These are phyloP conservation scores for Bathelium albidoporum DNA, from an alignment of 495 filamentous ascomycete genomes.

Conservation along the genomic window DNA sequence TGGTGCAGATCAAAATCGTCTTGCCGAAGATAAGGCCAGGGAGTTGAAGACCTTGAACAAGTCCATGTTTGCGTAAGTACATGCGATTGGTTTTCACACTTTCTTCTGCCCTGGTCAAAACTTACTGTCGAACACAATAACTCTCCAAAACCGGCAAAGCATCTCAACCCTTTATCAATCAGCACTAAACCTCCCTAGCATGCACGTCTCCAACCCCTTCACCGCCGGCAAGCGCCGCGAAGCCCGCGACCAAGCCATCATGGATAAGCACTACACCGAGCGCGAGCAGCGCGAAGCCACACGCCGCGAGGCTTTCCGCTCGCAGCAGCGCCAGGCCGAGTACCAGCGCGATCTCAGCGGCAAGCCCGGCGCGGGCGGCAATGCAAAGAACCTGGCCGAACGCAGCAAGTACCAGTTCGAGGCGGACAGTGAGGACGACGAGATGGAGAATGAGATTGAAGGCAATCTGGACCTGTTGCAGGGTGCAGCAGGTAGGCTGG, in stretches of 20 bases:
- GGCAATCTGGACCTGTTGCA: constrained; percentile 29
- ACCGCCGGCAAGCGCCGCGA: constrained; percentile 46
- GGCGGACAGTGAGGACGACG: constrained; percentile 65
- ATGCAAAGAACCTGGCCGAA: constrained; percentile 51
- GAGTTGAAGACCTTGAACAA: constrained; percentile 69
- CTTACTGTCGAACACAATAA: not conserved
- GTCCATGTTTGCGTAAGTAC: constrained; percentile 59
- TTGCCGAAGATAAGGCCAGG: constrained; percentile 64
- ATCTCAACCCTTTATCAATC: not conserved
- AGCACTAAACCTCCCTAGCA: not conserved
- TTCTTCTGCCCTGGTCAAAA: not conserved
- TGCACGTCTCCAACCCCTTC: constrained; percentile 66
- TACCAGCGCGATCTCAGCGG: constrained; percentile 41
- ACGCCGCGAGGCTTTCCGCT: constrained; percentile 50
- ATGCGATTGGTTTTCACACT: not conserved
- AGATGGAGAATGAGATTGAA: constrained; percentile 51
- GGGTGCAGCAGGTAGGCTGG: constrained; percentile 51
- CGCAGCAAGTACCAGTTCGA: constrained; percentile 70
- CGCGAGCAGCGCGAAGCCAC: constrained; percentile 59
- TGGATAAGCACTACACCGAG: constrained; percentile 54
- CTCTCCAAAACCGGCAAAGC: not conserved
- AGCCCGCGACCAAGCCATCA: constrained; percentile 49
- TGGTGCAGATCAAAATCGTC: constrained; percentile 52
- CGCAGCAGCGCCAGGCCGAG: constrained; percentile 49
- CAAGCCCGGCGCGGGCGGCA: constrained; percentile 13